phyloP scores from a whole-genome alignment of 2,329 filamentous ascomycete genomes.

The Paraphoma chrysanthemicola region DNA sequence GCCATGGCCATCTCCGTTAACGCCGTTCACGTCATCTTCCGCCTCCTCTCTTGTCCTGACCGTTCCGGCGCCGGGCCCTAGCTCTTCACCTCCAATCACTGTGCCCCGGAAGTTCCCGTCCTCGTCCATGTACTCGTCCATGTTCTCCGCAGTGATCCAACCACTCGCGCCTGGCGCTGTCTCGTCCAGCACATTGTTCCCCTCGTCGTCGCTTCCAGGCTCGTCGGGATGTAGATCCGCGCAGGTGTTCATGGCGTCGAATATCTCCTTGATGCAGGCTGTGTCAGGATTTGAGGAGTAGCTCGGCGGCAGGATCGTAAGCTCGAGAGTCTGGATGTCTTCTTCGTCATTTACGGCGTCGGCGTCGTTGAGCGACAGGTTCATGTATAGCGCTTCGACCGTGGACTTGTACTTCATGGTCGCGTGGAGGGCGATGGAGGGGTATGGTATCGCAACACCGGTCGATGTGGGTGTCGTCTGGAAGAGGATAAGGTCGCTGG shows the following conservation, averaged over 20 bases:
- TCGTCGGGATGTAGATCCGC: constrained; percentile 79
- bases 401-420: constrained; percentile 64
- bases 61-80: constrained; percentile 48
- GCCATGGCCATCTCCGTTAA: constrained; percentile 36
- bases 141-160: constrained; percentile 93
- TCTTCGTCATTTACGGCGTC: constrained; percentile 67
- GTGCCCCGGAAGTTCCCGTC: constrained; percentile 47
- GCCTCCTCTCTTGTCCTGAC: constrained; percentile 43
- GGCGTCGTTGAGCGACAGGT: constrained; percentile 57
- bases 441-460: constrained; percentile 76
- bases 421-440: constrained; percentile 76
- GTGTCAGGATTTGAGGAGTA: constrained; percentile 29
- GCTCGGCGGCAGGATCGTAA: constrained; percentile 67
- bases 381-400: constrained; percentile 45
- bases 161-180: constrained; percentile 76
- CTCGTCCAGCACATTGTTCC: constrained; percentile 52
- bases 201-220: constrained; percentile 62
- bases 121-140: constrained; percentile 69
- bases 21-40: constrained; percentile 34
- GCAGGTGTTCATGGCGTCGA: constrained; percentile 74
- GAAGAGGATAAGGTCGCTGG: constrained; percentile 68
- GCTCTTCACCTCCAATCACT: constrained; percentile 30
- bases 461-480: constrained; percentile 59
- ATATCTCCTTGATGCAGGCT: constrained; percentile 60
- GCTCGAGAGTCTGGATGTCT: constrained; percentile 68